Conservation (phyloP, 2,329 filamentous ascomycete species). For the Apiospora koreana region DNA sequence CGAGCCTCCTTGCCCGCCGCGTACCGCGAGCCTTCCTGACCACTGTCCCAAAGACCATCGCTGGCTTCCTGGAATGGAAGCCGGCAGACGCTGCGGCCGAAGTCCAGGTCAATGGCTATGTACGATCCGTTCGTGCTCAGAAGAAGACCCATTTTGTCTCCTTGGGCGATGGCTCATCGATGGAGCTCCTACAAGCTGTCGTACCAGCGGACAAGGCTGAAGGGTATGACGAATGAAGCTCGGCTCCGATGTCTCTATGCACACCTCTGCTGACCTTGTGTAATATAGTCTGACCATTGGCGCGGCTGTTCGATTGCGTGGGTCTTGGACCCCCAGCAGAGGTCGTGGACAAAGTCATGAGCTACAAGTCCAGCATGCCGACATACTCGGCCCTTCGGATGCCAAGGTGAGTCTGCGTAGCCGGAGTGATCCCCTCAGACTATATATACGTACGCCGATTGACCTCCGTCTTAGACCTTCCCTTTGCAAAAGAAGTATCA, state of each 20-base stretch:
- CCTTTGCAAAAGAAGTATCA: slow-evolving; percentile 98
- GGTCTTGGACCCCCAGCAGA: slow-evolving; percentile 73
- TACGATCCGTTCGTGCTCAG: slow-evolving; percentile 83
- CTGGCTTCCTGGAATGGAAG: slow-evolving; percentile 57
- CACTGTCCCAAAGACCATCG: slow-evolving; percentile 46
- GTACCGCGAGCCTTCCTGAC: slow-evolving; percentile 25
- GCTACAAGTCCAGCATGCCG: slow-evolving; percentile 70
- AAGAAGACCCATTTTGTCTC: slow-evolving; percentile 82
- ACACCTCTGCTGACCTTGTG: slow-evolving; percentile 30
- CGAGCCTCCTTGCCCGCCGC: slow-evolving; percentile 16
- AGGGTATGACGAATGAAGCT: slow-evolving; percentile 56
- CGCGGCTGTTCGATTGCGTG: slow-evolving; percentile 74
- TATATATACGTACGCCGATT: neutral
- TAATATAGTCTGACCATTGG: slow-evolving; percentile 73
- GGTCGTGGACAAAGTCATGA: slow-evolving; percentile 75
- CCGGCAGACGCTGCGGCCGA: slow-evolving; percentile 45
- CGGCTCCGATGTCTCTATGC: slow-evolving; percentile 14
- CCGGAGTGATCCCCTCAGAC: neutral
- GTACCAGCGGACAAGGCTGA: slow-evolving; percentile 70
- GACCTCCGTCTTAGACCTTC: slow-evolving; percentile 62
- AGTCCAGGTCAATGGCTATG: slow-evolving; percentile 72
- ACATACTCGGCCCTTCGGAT: slow-evolving; percentile 76
- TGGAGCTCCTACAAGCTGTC: slow-evolving; percentile 78
- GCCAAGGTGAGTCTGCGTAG: slow-evolving; percentile 62
- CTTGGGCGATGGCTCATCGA: slow-evolving; percentile 83